Base-by-base conservation (phyloP, 345 rosid species). In the Populus alba region DNA sequence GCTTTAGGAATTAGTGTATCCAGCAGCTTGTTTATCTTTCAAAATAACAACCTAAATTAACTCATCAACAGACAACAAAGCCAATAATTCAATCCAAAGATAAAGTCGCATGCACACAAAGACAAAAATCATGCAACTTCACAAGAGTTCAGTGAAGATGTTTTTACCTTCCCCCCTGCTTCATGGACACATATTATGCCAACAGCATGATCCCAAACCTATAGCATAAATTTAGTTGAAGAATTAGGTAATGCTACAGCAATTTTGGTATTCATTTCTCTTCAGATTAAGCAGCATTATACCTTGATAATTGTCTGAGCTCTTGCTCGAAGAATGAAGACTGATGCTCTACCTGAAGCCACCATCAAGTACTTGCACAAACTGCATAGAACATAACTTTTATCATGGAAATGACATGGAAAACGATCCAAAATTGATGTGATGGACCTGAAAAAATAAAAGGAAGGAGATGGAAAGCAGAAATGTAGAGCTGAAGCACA, bases 121-220 rank as follows among this genome's bases (percentile, higher is more conserved):
- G 25, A 12, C 15, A 72, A 49, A 47, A 73, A 68, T 15, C 27
- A 43, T 74, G 61, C 51, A 38, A 70, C 47, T 55, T 17, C 23
- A 51, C 63, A 69, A 45, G 31, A 22, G 41, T 33, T 53, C 29
- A 23, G 68, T 41, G 20, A 73, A 33, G 25, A 62, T 78, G 16
- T 13, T 63, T 77, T 18, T 73, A 94, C 98, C 97, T 86, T 95
- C 81, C 98, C 98, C 75, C 95, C 97, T 1, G 98, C 97, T 88
- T 95, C 98, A 78, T 78, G 90, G 67, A 92, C 95, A 8, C 98
- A 95, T 80, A 93, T 86, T 76, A 90, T 76, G 57, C 98, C 97
- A 83, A 91, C 95, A 83, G 97, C 98, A 89, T 93, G 98, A 86
- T 95, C 97, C 98, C 98, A 95, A 55, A 90, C 85, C 98, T 95